Evolutionary conservation across 2,329 filamentous ascomycete genomes (phyloP).

Genomic region (Paraphaeosphaeria minitans): DNA sequence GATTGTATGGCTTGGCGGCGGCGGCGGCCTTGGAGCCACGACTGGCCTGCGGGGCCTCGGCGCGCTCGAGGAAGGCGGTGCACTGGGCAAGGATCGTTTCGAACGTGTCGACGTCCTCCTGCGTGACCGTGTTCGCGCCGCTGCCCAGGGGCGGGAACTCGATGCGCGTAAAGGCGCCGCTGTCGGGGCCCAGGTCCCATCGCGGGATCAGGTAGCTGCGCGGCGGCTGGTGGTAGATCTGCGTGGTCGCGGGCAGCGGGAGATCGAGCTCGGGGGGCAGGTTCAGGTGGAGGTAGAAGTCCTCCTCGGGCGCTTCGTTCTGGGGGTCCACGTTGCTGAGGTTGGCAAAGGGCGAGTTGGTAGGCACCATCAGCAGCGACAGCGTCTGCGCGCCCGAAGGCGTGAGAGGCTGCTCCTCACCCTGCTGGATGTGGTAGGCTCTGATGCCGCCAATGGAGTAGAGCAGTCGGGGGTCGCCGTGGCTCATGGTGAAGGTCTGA

Average conservation of each 20-base stretch:
- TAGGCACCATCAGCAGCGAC: constrained; percentile 94
- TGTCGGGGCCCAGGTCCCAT: constrained; percentile 89
- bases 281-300: constrained; percentile 96
- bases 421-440: constrained; percentile 89
- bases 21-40: constrained; percentile 40
- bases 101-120: constrained; percentile 94
- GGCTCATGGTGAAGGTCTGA: constrained; percentile 51
- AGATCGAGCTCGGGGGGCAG: constrained; percentile 93
- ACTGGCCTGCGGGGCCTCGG: constrained; percentile 61
- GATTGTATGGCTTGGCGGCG: constrained; percentile 68
- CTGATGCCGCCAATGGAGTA: constrained; percentile 78
- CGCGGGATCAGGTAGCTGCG: constrained; percentile 91
- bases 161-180: constrained; percentile 89
- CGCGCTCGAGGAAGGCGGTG: constrained; percentile 90
- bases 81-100: constrained; percentile 98
- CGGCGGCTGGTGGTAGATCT: constrained; percentile 95
- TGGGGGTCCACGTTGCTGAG: constrained; percentile 62
- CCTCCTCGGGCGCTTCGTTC: constrained; percentile 64
- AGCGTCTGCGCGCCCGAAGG: constrained; percentile 87
- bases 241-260: constrained; percentile 89
- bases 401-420: constrained; percentile 81
- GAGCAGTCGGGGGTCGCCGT: constrained; percentile 61
- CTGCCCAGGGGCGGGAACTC: constrained; percentile 80
- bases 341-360: constrained; percentile 70
- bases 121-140: constrained; percentile 67